Percentiles rank a stretch among this genome's conserved stretches.
These are phyloP conservation scores for barrel medic (Medicago truncatula) DNA, from an alignment of 306 rosid genomes.

Conservation along the genomic window DNA sequence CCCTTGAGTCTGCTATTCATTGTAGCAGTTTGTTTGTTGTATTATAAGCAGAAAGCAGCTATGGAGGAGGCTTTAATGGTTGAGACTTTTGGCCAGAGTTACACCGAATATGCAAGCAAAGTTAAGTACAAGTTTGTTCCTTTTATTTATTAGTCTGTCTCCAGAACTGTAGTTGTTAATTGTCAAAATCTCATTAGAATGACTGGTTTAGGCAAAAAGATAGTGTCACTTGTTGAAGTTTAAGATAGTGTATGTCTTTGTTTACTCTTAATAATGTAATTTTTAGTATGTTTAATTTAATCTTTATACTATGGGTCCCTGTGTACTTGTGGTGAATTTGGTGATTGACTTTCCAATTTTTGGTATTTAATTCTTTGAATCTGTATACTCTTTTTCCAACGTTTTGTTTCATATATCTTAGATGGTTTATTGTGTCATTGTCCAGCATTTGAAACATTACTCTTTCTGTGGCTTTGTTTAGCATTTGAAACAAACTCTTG, in stretches of 20 bases:
- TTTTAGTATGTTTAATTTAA: conserved; percentile 15
- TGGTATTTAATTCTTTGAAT: conserved; percentile 1
- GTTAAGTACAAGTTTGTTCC: conserved; percentile 88
- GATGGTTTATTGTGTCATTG: background rate
- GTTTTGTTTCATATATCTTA: no score
- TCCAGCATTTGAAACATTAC: conserved; percentile 8
- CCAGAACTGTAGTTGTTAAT: conserved; percentile 35
- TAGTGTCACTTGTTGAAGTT: conserved; percentile 26
- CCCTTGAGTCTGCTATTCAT: conserved; percentile 71
- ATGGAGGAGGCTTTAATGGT: conserved; percentile 91
- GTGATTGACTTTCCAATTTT: conserved; percentile 3
- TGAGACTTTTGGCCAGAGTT: conserved; percentile 77
- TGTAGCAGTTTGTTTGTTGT: conserved; percentile 70
- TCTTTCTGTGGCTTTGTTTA: no score
- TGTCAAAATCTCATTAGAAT: conserved; percentile 35
- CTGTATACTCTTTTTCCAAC: background rate
- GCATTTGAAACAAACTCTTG: background rate
- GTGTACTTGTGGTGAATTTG: conserved; percentile 28
- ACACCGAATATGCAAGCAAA: conserved; percentile 75
- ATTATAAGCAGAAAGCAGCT: conserved; percentile 84
- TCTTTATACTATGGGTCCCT: conserved; percentile 12
- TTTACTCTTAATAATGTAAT: conserved; percentile 18
- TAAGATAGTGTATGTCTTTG: conserved; percentile 18
- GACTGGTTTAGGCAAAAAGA: conserved; percentile 43
- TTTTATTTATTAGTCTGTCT: conserved; percentile 64